Conservation (phyloP, 2,329 filamentous ascomycete species). For the Colletotrichum theobromicola region DNA sequence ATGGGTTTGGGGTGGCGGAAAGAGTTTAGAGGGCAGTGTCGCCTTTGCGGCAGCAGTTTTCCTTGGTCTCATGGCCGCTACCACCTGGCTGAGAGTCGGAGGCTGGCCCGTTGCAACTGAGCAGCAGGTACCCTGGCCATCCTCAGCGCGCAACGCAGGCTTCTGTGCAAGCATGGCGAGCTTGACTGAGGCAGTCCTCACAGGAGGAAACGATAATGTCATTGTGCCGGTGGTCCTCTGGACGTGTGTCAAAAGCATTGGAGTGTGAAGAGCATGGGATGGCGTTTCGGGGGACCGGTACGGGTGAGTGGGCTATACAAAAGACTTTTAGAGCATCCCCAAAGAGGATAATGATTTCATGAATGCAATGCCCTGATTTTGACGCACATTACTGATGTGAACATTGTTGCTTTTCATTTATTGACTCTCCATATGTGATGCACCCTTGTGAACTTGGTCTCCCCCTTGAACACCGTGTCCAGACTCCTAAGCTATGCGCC, state of each 20-base stretch:
- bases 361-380: slow-evolving; percentile 1
- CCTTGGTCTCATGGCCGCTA: slow-evolving; percentile 71
- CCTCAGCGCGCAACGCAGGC: slow-evolving; percentile 71
- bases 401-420: neutral
- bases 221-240: slow-evolving; percentile 93
- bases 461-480: neutral
- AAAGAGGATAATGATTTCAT: slow-evolving; percentile 2
- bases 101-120: slow-evolving; percentile 76
- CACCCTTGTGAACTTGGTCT: neutral
- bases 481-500: neutral
- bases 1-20: slow-evolving; percentile 97
- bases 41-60: slow-evolving; percentile 86
- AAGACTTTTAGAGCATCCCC: slow-evolving; percentile 6
- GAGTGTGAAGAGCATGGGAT: slow-evolving; percentile 44
- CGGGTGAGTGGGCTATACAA: neutral
- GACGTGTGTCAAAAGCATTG: slow-evolving; percentile 84
- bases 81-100: slow-evolving; percentile 77
- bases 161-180: slow-evolving; percentile 82
- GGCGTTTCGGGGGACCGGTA: neutral
- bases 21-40: slow-evolving; percentile 86
- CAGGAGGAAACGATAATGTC: slow-evolving; percentile 98
- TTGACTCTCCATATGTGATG: neutral
- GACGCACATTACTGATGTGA: neutral
- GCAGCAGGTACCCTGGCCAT: slow-evolving; percentile 61
- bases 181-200: slow-evolving; percentile 92